phyloP scores from a whole-genome alignment of 2,329 filamentous ascomycete species.

The Ramularia collo-cygni region DNA sequence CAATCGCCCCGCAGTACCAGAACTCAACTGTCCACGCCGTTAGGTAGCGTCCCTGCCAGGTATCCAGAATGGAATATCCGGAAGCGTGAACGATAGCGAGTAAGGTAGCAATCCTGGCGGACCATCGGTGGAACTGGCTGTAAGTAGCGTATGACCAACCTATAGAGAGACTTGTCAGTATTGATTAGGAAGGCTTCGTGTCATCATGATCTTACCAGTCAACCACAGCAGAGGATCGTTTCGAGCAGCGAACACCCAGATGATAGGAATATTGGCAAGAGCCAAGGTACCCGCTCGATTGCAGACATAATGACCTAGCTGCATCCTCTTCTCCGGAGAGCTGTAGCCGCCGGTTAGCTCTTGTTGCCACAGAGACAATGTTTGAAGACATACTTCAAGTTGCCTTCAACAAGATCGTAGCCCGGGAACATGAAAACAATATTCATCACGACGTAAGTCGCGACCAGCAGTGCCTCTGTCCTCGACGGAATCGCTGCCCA shows the following conservation, averaged over 20 bases:
- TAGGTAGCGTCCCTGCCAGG: constrained; percentile 31
- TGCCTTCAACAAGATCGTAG: constrained; percentile 41
- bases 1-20: constrained; percentile 46
- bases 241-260: constrained; percentile 61
- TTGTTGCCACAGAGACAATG: too few relatives aligned
- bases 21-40: constrained; percentile 36
- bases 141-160: constrained; percentile 59
- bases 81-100: constrained; percentile 58
- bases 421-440: constrained; percentile 37
- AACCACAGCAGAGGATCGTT: constrained; percentile 61
- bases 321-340: constrained; percentile 14
- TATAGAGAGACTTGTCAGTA: too few relatives aligned
- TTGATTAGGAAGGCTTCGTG: too few relatives aligned
- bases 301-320: constrained; percentile 50
- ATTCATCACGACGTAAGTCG: constrained; percentile 41
- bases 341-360: too few relatives aligned
- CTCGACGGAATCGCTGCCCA: constrained; percentile 39
- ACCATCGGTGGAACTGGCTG: constrained; percentile 61
- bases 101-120: constrained; percentile 56
- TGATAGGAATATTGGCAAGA: constrained; percentile 55
- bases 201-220: constrained; percentile 40
- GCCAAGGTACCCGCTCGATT: constrained; percentile 59
- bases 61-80: constrained; percentile 38
- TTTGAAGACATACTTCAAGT: constrained; percentile 43
- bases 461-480: constrained; percentile 37